A percentile compares a stretch with the other conserved stretches of the same genome.
Evolutionary conservation across 768 basidiomycete genomes (phyloP).

Genomic region (Pisolithus microcarpus): DNA sequence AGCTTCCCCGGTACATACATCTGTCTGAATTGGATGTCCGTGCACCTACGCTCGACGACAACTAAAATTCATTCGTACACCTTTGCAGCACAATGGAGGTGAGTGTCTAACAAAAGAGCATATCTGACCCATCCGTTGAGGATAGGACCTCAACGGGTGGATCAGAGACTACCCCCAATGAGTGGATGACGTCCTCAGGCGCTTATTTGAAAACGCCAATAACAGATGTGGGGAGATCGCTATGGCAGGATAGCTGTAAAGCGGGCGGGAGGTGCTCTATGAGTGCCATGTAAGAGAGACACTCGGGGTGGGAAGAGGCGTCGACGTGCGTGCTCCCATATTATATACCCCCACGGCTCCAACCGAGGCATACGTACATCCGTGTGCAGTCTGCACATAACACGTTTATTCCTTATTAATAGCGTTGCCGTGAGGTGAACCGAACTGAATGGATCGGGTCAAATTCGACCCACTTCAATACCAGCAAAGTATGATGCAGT

Average conservation of each 20-base stretch:
- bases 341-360: slow-evolving; percentile 1
- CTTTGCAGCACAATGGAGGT: slow-evolving; percentile 7
- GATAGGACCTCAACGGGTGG: slow-evolving; percentile 1
- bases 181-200: neutral
- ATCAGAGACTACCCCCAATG: neutral
- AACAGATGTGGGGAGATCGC: neutral
- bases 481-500: no score
- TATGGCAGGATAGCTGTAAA: neutral
- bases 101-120: slow-evolving; percentile 69
- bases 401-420: no score
- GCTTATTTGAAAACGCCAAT: neutral
- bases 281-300: neutral
- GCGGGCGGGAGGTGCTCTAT: neutral
- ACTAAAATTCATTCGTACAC: neutral
- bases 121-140: slow-evolving; percentile 39
- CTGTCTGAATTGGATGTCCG: no score
- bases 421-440: no score
- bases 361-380: neutral
- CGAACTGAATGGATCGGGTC: no score
- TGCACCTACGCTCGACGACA: neutral
- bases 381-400: no score
- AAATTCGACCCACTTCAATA: no score
- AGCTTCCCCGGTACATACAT: no score
- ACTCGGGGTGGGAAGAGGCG: neutral
- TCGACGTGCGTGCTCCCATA: neutral